Percentiles rank a stretch among this genome's conserved stretches.
Conservation (phyloP, 495 filamentous ascomycete species). For the Penicillium psychrofluorescens region DNA sequence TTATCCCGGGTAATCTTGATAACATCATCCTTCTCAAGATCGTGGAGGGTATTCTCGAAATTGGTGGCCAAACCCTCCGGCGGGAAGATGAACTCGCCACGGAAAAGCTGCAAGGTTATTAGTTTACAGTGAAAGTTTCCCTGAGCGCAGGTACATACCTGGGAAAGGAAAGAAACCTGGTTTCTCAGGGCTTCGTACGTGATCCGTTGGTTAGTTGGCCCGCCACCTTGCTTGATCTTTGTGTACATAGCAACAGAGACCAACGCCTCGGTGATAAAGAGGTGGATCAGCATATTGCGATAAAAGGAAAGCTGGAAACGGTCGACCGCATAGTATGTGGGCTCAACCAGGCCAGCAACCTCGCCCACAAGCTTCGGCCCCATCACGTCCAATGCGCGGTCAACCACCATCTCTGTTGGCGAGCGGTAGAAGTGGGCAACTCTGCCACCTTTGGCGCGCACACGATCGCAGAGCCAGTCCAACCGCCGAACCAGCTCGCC, state of each 20-base stretch:
- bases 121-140: neutral
- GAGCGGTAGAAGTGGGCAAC: slow-evolving; percentile 88
- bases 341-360: slow-evolving; percentile 71
- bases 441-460: slow-evolving; percentile 77
- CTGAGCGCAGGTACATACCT: slow-evolving; percentile 27
- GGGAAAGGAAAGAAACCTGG: slow-evolving; percentile 83
- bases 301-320: slow-evolving; percentile 97
- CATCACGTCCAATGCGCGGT: slow-evolving; percentile 83
- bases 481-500: slow-evolving; percentile 77
- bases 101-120: slow-evolving; percentile 58
- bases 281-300: slow-evolving; percentile 97
- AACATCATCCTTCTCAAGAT: slow-evolving; percentile 74
- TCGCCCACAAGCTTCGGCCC: slow-evolving; percentile 80
- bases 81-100: slow-evolving; percentile 94
- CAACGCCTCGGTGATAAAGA: slow-evolving; percentile 88
- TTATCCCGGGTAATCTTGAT: slow-evolving; percentile 58
- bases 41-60: slow-evolving; percentile 66
- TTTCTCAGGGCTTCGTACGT: slow-evolving; percentile 59
- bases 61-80: slow-evolving; percentile 75
- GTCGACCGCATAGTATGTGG: slow-evolving; percentile 89
- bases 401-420: slow-evolving; percentile 72
- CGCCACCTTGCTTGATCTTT: slow-evolving; percentile 80
- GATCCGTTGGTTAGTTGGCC: slow-evolving; percentile 71
- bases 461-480: slow-evolving; percentile 79
- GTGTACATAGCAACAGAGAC: slow-evolving; percentile 88